Evolutionary conservation across 2,329 filamentous ascomycete genomes (phyloP), one percentile per base, ranked within the genome.

Genomic region (Microdochium paspali): DNA sequence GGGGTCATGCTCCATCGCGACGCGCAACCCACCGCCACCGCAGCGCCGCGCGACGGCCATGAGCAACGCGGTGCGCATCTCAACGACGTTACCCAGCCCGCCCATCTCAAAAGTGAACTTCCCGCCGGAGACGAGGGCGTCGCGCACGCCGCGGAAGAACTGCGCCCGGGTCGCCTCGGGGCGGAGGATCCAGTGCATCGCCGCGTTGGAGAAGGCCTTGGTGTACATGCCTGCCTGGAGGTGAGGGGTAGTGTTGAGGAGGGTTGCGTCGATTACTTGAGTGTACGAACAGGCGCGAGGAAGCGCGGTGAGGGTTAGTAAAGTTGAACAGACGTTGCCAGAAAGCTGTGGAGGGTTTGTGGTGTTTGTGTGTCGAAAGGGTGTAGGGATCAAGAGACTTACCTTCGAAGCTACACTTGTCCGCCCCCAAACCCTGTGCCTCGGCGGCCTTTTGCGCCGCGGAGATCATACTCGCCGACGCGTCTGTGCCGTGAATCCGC

Each of bases 71-170:
- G 76, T 68, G 24, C 77, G 72, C 54, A 84, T 74, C 62, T 87
- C 84, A 1, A 70, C 66, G 1, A 85, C 72, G 61, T 87, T 87
- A 20, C 84, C 85, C 45, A 81, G 72, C 0, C 83, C 84, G 46
- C 85, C 84, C 79, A 84, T 84, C 62, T 88, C 84, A 55, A 87
- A 85, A 10, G 76, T 73, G 49, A 87, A 81, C 0, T 55, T 56
- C 2, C 80, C 84, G 10, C 72, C 73, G 0, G 76, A 73, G 28
- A 66, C 70, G 2, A 87, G 70, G 1, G 74, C 67, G 9, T 63
- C 63, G 50, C 73, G 64, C 3, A 80, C 70, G 32, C 69, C 74
- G 7, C 56, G 54, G 56, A 87, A 81, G 61, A 84, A 77, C 24
- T 60, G 56, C 3, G 61, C 53, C 10, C 78, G 71, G 1, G 71